These are phyloP conservation scores for Rubia occidens DNA, from an alignment of 305 asterid species.

Conservation along the genomic window DNA sequence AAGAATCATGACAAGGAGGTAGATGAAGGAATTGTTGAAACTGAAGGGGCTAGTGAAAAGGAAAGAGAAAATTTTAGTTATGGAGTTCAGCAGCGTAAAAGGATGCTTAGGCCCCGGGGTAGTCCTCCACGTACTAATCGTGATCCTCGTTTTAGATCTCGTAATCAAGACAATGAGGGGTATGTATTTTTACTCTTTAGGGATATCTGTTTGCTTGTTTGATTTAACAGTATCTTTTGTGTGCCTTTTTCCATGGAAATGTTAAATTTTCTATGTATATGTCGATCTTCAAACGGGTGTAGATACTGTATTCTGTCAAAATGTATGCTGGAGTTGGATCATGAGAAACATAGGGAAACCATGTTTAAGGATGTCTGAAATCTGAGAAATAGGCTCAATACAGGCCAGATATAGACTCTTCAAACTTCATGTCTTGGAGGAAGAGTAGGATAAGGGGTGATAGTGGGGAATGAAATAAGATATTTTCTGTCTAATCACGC, in stretches of 20 bases:
- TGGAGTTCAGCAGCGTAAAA: constrained; percentile 85
- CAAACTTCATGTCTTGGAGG: neutral
- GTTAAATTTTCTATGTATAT: too few species aligned
- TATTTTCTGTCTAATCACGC: neutral
- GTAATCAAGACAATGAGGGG: constrained; percentile 75
- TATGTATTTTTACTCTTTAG: constrained; percentile 27
- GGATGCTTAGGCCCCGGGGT: constrained; percentile 84
- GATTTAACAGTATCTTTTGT: neutral
- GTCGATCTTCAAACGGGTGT: neutral
- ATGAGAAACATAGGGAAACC: neutral
- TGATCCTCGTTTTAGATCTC: constrained; percentile 55
- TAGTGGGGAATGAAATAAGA: neutral
- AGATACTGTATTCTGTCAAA: neutral
- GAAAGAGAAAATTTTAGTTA: constrained; percentile 56
- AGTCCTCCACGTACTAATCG: constrained; percentile 82
- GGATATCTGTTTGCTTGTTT: constrained; percentile 10
- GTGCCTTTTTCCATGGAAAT: neutral
- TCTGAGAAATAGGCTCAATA: neutral
- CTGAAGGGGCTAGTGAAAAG: constrained; percentile 59
- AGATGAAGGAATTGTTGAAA: constrained; percentile 59
- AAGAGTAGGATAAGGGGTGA: neutral
- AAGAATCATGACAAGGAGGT: constrained; percentile 63
- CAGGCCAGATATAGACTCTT: neutral
- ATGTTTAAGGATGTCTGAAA: neutral
- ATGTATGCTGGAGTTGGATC: neutral